phyloP scores from a whole-genome alignment of 2,329 filamentous ascomycete genomes.

The Alternaria novae-zelandiae region DNA sequence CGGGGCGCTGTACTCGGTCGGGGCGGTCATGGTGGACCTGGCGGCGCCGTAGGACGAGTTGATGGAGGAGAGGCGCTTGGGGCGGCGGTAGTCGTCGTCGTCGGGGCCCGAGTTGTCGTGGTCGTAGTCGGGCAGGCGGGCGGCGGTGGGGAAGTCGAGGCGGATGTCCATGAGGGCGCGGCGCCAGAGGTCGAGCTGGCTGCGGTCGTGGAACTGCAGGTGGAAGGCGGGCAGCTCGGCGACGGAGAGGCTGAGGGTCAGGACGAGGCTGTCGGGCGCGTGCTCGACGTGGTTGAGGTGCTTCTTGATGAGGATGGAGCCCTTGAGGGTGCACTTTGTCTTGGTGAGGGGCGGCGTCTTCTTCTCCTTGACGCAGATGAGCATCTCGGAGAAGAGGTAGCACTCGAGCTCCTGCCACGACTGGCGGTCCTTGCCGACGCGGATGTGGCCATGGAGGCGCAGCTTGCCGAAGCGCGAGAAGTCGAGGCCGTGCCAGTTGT shows the following conservation, averaged over 20 bases:
- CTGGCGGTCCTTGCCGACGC: slow-evolving; percentile 93
- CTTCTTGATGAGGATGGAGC: slow-evolving; percentile 97
- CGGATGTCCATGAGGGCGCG: slow-evolving; percentile 86
- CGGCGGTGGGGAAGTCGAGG: slow-evolving; percentile 62
- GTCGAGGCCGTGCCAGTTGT: slow-evolving; percentile 97
- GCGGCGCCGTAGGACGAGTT: slow-evolving; percentile 84
- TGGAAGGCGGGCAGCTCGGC: slow-evolving; percentile 93
- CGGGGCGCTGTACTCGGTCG: slow-evolving; percentile 88
- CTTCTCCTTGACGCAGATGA: slow-evolving; percentile 99
- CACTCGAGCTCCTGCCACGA: slow-evolving; percentile 99
- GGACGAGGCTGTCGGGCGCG: slow-evolving; percentile 74
- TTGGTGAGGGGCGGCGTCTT: slow-evolving; percentile 69
- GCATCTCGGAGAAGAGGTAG: slow-evolving; percentile 97
- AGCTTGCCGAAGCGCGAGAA: slow-evolving; percentile 93
- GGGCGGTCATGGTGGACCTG: slow-evolving; percentile 84
- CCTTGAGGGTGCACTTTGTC: slow-evolving; percentile 87
- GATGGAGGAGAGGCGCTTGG: slow-evolving; percentile 78
- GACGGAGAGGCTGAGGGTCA: slow-evolving; percentile 90
- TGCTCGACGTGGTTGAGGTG: slow-evolving; percentile 90
- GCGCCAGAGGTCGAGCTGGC: slow-evolving; percentile 88
- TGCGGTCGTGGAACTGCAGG: slow-evolving; percentile 82
- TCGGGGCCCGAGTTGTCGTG: slow-evolving; percentile 82
- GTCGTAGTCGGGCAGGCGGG: slow-evolving; percentile 76
- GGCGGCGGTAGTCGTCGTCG: slow-evolving; percentile 80
- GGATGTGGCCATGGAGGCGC: slow-evolving; percentile 84